Evolutionary conservation across 179 eudicot species (phyloP).

Genomic region (Actinidia arguta): DNA sequence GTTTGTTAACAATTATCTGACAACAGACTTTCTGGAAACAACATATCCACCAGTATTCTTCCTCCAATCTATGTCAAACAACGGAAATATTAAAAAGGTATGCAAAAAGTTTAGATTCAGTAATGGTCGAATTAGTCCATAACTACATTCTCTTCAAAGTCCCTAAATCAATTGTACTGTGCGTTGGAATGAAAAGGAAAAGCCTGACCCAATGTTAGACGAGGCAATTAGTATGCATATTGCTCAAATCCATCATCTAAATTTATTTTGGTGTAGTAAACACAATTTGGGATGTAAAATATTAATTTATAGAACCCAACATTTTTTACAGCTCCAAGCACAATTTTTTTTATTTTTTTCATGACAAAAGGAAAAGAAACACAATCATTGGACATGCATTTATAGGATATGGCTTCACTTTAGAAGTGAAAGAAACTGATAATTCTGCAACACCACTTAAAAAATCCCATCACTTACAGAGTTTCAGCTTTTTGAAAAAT

Average conservation of each 20-base stretch:
- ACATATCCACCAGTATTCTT: neutral
- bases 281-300: neutral
- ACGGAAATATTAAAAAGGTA: neutral
- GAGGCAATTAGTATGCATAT: neutral
- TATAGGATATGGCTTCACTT: neutral
- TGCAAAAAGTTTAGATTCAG: neutral
- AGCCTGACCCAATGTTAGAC: neutral
- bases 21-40: neutral
- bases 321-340: neutral
- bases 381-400: neutral
- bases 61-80: neutral
- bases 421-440: neutral
- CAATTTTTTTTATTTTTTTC: neutral
- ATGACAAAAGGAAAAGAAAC: neutral
- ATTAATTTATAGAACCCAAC: neutral
- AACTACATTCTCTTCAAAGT: neutral
- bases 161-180: neutral
- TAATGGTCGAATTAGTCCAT: neutral
- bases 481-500: slow-evolving; percentile 80
- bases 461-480: slow-evolving; percentile 68
- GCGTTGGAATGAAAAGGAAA: neutral
- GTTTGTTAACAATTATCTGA: neutral
- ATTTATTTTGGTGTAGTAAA: neutral
- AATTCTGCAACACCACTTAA: no score
- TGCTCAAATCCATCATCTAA: neutral